These are phyloP conservation scores for Cudoniella acicularis DNA, from an alignment of 495 filamentous ascomycete genomes.

Conservation along the genomic window DNA sequence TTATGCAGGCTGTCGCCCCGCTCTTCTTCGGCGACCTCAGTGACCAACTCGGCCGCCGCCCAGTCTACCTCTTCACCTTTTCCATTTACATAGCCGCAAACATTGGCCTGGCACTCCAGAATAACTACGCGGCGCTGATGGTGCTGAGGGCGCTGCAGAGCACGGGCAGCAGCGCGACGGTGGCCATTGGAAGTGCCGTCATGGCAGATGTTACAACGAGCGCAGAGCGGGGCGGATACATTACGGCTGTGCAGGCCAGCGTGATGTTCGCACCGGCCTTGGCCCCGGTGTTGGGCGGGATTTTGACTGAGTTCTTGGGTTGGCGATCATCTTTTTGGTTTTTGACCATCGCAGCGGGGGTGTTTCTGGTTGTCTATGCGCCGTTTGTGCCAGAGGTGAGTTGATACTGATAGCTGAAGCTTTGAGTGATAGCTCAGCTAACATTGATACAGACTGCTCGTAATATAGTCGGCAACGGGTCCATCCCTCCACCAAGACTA, in stretches of 20 bases:
- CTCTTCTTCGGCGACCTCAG: conserved; percentile 46
- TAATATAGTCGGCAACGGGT: conserved; percentile 66
- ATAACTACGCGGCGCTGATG: conserved; percentile 55
- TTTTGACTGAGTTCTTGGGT: conserved; percentile 57
- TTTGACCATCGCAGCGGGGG: conserved; percentile 50
- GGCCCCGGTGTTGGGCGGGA: conserved; percentile 59
- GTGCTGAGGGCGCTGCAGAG: conserved; percentile 58
- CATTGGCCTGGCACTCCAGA: conserved; percentile 56
- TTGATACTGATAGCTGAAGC: background rate
- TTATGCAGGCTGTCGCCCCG: conserved; percentile 4
- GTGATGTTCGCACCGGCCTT: conserved; percentile 48
- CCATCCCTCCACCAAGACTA: conserved; percentile 11
- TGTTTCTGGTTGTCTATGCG: conserved; percentile 45
- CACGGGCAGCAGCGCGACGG: conserved; percentile 36
- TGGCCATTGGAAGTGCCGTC: conserved; percentile 53
- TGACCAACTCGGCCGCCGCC: conserved; percentile 52
- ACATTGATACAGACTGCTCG: conserved; percentile 47
- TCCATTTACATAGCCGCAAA: conserved; percentile 56
- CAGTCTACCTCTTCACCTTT: conserved; percentile 52
- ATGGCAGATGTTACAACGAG: conserved; percentile 54
- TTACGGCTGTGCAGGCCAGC: conserved; percentile 37
- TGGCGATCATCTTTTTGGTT: conserved; percentile 75
- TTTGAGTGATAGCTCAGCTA: background rate
- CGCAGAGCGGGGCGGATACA: conserved; percentile 54
- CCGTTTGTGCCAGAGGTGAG: conserved; percentile 45